These are phyloP conservation scores for Aspergillus tubingensis DNA, from an alignment of 2,329 filamentous ascomycete genomes.

Conservation along the genomic window DNA sequence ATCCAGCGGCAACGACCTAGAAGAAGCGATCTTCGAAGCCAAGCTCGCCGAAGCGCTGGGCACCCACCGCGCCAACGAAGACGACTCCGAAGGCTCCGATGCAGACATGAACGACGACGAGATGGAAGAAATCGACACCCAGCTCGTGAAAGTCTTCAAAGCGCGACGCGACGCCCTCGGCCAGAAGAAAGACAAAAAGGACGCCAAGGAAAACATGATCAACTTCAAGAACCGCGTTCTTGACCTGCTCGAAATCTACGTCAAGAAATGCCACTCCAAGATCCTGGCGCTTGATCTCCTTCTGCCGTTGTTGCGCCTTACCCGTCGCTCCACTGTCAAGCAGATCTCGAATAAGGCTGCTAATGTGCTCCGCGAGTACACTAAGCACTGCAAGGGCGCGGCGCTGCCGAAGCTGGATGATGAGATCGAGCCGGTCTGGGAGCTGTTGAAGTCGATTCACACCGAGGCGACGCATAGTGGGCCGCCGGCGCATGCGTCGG, in stretches of 20 bases:
- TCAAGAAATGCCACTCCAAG: conserved; percentile 74
- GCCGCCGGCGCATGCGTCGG: conserved; percentile 71
- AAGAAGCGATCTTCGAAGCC: conserved; percentile 67
- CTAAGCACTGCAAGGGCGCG: conserved; percentile 61
- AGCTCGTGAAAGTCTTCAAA: conserved; percentile 82
- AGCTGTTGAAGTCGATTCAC: conserved; percentile 68
- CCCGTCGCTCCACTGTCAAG: conserved; percentile 75
- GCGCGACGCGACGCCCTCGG: conserved; percentile 68
- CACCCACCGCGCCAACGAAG: conserved; percentile 61
- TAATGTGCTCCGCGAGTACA: conserved; percentile 71
- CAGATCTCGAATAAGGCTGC: conserved; percentile 72
- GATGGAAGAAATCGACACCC: conserved; percentile 85
- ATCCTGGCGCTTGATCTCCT: conserved; percentile 69
- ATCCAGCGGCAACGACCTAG: conserved; percentile 35
- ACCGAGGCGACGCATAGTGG: conserved; percentile 56
- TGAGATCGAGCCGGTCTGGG: conserved; percentile 51
- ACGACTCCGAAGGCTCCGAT: conserved; percentile 59
- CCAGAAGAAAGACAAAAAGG: conserved; percentile 81
- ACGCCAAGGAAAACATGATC: conserved; percentile 83
- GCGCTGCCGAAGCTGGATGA: conserved; percentile 46
- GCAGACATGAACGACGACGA: conserved; percentile 93
- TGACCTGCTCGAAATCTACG: conserved; percentile 81
- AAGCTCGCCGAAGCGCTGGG: conserved; percentile 77
- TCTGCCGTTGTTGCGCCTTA: conserved; percentile 73
- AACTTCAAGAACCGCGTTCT: conserved; percentile 95